phyloP scores from a whole-genome alignment of 75 land plant species.

The Sequoiadendron giganteum region DNA sequence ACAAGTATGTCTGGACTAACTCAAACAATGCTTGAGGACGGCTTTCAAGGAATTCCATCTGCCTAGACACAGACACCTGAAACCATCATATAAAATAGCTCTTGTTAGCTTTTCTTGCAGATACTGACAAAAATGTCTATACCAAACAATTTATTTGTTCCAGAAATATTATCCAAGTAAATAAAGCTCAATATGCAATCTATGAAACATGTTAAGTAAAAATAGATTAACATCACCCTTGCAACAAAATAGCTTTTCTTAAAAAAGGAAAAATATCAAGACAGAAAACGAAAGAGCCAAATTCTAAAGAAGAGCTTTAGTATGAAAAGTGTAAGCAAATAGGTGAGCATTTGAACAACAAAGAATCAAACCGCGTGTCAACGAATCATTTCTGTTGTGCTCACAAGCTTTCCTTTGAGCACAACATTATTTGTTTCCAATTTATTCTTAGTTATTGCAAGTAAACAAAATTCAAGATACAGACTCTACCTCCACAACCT shows the following conservation, averaged over 20 bases:
- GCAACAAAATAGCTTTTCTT: not conserved
- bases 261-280: not conserved
- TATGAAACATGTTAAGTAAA: not conserved
- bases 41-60: constrained; percentile 61
- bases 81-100: constrained; percentile 8
- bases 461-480: not conserved
- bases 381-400: not conserved
- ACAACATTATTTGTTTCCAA: not conserved
- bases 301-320: not conserved
- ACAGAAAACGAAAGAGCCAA: not conserved
- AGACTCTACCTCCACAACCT: constrained; percentile 75
- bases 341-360: not conserved
- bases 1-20: constrained; percentile 40
- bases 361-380: not conserved
- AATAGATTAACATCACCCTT: not conserved
- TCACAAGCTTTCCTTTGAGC: not conserved
- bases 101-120: not conserved
- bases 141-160: not conserved
- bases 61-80: constrained; percentile 78
- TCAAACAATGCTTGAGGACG: constrained; percentile 71
- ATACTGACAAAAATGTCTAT: not conserved
- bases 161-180: not conserved
- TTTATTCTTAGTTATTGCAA: not conserved
- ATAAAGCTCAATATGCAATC: not conserved
- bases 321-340: not conserved